Evolutionary conservation across 495 filamentous ascomycete species (phyloP).

Genomic region (Recurvomyces mirabilis): DNA sequence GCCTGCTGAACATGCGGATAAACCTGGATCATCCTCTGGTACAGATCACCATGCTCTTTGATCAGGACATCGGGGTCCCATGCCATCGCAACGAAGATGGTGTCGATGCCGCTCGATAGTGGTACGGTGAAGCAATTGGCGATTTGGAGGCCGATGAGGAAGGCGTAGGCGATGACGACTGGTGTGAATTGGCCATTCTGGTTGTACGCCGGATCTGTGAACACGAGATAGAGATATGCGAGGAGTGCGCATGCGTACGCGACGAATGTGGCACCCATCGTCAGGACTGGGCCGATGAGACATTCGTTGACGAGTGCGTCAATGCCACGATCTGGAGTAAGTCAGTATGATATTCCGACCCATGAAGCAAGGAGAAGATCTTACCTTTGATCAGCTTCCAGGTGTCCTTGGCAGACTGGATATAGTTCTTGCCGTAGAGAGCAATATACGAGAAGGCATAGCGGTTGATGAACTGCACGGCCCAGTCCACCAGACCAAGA

Average conservation of each 20-base stretch:
- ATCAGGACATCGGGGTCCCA: conserved; percentile 85
- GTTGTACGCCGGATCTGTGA: conserved; percentile 72
- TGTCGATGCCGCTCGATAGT: conserved; percentile 49
- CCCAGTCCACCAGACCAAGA: conserved; percentile 72
- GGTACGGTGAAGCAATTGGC: conserved; percentile 77
- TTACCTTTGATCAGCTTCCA: conserved; percentile 37
- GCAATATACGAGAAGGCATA: conserved; percentile 91
- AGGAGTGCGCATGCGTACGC: conserved; percentile 71
- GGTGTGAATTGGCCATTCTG: conserved; percentile 53
- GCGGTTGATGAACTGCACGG: conserved; percentile 64
- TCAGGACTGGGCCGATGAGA: conserved; percentile 80
- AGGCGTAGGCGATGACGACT: conserved; percentile 71
- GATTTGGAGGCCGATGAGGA: conserved; percentile 77
- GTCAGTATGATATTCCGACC: conserved; percentile 27
- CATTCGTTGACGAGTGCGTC: conserved; percentile 85
- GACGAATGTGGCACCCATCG: conserved; percentile 73
- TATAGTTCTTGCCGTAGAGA: conserved; percentile 77
- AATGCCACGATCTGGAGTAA: conserved; percentile 86
- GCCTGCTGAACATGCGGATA: conserved; percentile 76
- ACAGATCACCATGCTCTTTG: conserved; percentile 70
- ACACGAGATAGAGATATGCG: conserved; percentile 73
- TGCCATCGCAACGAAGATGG: conserved; percentile 78
- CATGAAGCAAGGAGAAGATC: background rate
- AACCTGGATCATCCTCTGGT: conserved; percentile 58
- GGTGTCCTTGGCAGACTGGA: conserved; percentile 75